Evolutionary conservation across 768 basidiomycete genomes (phyloP).

Genomic region (Tylopilus subfusipes): DNA sequence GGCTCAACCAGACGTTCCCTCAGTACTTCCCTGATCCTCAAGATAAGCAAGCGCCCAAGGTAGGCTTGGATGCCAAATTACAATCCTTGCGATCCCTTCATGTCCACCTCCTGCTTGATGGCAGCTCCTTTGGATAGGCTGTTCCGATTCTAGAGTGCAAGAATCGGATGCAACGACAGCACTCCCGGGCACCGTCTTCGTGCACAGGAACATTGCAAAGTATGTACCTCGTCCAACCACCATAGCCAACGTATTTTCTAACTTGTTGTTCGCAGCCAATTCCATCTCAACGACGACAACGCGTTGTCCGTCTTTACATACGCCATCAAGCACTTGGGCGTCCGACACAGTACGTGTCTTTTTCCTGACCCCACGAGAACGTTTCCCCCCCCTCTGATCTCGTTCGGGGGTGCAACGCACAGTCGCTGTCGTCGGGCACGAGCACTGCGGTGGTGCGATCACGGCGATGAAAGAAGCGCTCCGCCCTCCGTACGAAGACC

Average conservation of each 20-base stretch:
- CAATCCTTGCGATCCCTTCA: neutral
- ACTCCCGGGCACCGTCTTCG: slow-evolving; percentile 78
- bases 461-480: slow-evolving; percentile 29
- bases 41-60: slow-evolving; percentile 19
- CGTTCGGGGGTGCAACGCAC: neutral
- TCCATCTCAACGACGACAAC: slow-evolving; percentile 66
- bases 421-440: slow-evolving; percentile 84
- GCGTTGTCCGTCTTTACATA: slow-evolving; percentile 68
- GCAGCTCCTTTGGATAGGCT: slow-evolving; percentile 76
- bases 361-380: neutral
- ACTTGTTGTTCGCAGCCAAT: slow-evolving; percentile 46
- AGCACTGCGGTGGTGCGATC: slow-evolving; percentile 72
- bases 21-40: slow-evolving; percentile 19
- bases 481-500: neutral
- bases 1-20: slow-evolving; percentile 20
- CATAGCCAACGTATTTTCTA: neutral
- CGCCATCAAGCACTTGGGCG: slow-evolving; percentile 62
- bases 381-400: slow-evolving; percentile 18
- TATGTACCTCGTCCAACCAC: slow-evolving; percentile 34
- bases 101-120: neutral
- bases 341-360: slow-evolving; percentile 63
- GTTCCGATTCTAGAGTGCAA: slow-evolving; percentile 82
- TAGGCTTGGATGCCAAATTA: neutral
- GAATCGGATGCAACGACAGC: slow-evolving; percentile 68
- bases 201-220: slow-evolving; percentile 88